A percentile compares a stretch with the other conserved stretches of the same genome.
Conservation (phyloP, 352 stramenopile species). For the Phytophthora constricta region DNA sequence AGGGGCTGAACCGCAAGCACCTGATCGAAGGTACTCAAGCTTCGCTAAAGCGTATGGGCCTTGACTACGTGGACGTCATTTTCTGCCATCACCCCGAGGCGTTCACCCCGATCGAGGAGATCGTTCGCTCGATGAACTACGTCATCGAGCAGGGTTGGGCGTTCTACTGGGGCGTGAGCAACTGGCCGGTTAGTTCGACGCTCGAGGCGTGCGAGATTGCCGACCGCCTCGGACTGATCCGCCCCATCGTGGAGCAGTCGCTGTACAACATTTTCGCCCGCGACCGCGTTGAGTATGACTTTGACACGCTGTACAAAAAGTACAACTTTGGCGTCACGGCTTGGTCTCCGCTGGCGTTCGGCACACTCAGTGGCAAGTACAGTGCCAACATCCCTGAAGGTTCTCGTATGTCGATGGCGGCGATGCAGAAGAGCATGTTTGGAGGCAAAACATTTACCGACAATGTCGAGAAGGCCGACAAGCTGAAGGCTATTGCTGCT, state of each 20-base stretch:
- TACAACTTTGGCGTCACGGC: slow-evolving; percentile 60
- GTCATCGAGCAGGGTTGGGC: slow-evolving; percentile 60
- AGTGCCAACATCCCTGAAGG: slow-evolving; percentile 32
- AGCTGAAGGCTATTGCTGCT: slow-evolving; percentile 42
- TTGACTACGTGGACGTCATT: slow-evolving; percentile 62
- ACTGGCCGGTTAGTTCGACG: slow-evolving; percentile 41
- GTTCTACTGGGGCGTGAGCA: slow-evolving; percentile 62
- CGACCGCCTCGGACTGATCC: slow-evolving; percentile 38
- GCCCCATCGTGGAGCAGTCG: slow-evolving; percentile 54
- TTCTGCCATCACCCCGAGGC: slow-evolving; percentile 63
- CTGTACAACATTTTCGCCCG: slow-evolving; percentile 72
- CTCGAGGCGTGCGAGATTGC: slow-evolving; percentile 53
- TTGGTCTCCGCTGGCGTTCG: slow-evolving; percentile 54
- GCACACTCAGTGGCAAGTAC: slow-evolving; percentile 72
- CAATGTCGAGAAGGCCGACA: slow-evolving; percentile 24
- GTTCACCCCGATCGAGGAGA: slow-evolving; percentile 65
- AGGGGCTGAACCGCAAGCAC: slow-evolving; percentile 45
- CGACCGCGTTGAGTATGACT: slow-evolving; percentile 53
- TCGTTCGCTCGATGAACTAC: slow-evolving; percentile 63
- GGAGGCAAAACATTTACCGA: slow-evolving; percentile 9
- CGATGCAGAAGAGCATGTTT: background rate
- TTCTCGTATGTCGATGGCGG: slow-evolving; percentile 19
- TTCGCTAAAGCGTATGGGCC: slow-evolving; percentile 42
- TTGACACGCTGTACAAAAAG: slow-evolving; percentile 49
- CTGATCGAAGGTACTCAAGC: slow-evolving; percentile 53